These are phyloP conservation scores for Beta vulgaris DNA, from an alignment of 148 eudicot genomes.

Conservation along the genomic window DNA sequence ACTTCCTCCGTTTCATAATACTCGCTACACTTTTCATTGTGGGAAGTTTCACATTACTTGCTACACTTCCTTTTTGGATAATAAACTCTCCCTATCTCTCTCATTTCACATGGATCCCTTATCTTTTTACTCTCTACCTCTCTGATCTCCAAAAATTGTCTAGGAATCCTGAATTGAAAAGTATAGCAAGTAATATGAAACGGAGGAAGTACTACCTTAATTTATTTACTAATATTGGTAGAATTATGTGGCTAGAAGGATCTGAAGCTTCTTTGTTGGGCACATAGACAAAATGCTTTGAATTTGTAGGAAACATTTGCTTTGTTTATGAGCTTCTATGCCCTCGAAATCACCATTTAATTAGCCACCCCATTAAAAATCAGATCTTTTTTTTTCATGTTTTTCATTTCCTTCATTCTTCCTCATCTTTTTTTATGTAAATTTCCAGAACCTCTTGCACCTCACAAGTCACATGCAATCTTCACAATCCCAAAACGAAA, in stretches of 20 bases:
- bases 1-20: no score
- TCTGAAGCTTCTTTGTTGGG: slow-evolving; percentile 36
- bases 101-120: no score
- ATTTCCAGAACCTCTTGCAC: not conserved
- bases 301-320: not conserved
- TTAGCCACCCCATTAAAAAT: not conserved
- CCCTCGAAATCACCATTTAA: slow-evolving; percentile 25
- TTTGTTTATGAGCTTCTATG: slow-evolving; percentile 22
- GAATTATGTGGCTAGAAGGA: slow-evolving; percentile 13
- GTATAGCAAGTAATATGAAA: no score
- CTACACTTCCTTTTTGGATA: no score
- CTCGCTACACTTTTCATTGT: no score
- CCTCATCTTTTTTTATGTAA: not conserved
- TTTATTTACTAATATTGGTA: not conserved
- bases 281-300: slow-evolving; percentile 26
- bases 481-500: slow-evolving; percentile 16
- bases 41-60: no score
- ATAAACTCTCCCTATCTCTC: no score
- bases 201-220: not conserved
- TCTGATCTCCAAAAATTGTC: no score
- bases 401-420: not conserved
- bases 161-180: no score
- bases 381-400: not conserved
- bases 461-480: slow-evolving; percentile 27
- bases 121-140: no score